Percentiles rank a stretch among this genome's conserved stretches.
Conservation (phyloP, 2,329 filamentous ascomycete species). For the Neopestalotiopsis sp. region DNA sequence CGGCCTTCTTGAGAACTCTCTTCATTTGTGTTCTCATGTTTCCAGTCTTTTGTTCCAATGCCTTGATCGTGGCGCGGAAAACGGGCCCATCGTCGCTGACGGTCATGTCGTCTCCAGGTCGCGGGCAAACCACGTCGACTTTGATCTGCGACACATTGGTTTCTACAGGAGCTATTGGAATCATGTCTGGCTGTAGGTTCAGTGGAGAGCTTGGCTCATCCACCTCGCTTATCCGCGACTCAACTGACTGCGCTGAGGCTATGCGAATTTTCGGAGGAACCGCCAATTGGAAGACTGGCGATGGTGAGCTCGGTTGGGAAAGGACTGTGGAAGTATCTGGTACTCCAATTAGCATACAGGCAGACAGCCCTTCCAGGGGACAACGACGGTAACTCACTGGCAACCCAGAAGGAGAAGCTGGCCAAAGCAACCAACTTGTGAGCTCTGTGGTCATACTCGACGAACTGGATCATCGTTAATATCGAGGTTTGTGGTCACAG, state of each 20-base stretch:
- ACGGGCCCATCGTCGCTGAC: conserved; percentile 91
- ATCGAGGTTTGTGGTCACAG: conserved; percentile 21
- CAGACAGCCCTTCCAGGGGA: too few species aligned
- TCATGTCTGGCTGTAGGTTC: conserved; percentile 44
- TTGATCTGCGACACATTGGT: conserved; percentile 59
- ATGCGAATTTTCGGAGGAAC: conserved; percentile 80
- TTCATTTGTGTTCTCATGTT: conserved; percentile 96
- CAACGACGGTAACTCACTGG: conserved; percentile 60
- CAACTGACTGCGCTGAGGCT: conserved; percentile 85
- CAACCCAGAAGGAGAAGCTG: conserved; percentile 94
- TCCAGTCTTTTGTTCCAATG: conserved; percentile 93
- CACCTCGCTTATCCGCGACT: conserved; percentile 80
- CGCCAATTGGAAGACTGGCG: conserved; percentile 74
- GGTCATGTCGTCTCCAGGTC: conserved; percentile 84
- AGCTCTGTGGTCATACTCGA: conserved; percentile 94
- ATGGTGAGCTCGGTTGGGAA: conserved; percentile 69
- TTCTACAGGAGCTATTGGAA: conserved; percentile 25
- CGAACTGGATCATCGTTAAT: conserved; percentile 65
- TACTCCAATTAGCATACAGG: not conserved
- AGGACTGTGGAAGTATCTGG: conserved; percentile 49
- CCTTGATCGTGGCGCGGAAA: conserved; percentile 96
- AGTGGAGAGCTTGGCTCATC: conserved; percentile 66
- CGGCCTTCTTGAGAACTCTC: conserved; percentile 92
- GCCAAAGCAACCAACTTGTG: conserved; percentile 88
- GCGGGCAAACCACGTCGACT: conserved; percentile 85